Percentiles rank a stretch among this genome's conserved stretches.
Conservation (phyloP, 148 eudicot genomes). For the Rhododendron ferrugineum region DNA sequence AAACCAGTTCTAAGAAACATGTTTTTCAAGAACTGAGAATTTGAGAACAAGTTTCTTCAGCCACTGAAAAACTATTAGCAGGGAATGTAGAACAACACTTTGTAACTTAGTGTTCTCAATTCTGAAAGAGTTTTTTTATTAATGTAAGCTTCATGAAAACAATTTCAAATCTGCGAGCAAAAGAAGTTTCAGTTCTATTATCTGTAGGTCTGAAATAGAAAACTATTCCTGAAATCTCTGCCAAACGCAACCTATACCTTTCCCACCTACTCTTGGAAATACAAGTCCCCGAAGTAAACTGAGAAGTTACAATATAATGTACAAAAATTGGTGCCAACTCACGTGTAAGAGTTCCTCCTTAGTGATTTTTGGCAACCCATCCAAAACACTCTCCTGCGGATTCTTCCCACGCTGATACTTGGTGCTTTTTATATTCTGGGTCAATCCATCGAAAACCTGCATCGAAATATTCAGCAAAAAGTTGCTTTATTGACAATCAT, state of each 20-base stretch:
- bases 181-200: not conserved
- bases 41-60: not conserved
- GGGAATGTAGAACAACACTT: not conserved
- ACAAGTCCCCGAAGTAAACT: not conserved
- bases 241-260: not conserved
- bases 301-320: not conserved
- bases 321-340: constrained; percentile 25
- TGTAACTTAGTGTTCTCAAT: not conserved
- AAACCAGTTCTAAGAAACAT: not conserved
- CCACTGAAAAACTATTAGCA: not conserved
- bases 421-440: constrained; percentile 71
- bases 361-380: constrained; percentile 60
- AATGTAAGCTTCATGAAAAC: not conserved
- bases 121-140: not conserved
- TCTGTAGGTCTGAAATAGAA: not conserved
- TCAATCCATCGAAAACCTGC: constrained; percentile 69
- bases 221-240: not conserved
- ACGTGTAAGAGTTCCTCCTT: constrained; percentile 74
- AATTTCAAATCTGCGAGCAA: not conserved
- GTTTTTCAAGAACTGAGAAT: not conserved
- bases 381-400: constrained; percentile 78
- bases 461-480: constrained; percentile 11
- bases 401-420: constrained; percentile 68
- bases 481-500: constrained; percentile 6
- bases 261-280: not conserved